These are phyloP conservation scores for Tuber umbilicatum DNA, from an alignment of 495 filamentous ascomycete species.

Conservation along the genomic window DNA sequence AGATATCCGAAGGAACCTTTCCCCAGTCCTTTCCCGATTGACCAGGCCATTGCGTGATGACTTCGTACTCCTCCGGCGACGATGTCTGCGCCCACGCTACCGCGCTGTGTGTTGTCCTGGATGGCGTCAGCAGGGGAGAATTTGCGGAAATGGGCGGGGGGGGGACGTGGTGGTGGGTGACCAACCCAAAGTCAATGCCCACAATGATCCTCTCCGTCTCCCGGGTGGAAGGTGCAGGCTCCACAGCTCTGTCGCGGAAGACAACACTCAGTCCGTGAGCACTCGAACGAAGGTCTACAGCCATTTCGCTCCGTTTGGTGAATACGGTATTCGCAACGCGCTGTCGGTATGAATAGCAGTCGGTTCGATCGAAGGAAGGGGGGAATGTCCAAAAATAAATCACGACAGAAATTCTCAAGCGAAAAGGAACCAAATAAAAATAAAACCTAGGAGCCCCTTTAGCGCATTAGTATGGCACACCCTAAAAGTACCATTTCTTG, in stretches of 20 bases:
- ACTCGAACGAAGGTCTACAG: slow-evolving; percentile 31
- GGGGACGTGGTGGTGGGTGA: background rate
- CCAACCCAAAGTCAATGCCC: slow-evolving; percentile 42
- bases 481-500: background rate
- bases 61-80: slow-evolving; percentile 68
- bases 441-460: background rate
- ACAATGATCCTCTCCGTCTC: slow-evolving; percentile 38
- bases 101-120: slow-evolving; percentile 40
- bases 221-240: slow-evolving; percentile 2
- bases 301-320: slow-evolving; percentile 17
- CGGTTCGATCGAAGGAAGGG: background rate
- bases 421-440: background rate
- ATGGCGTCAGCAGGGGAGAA: slow-evolving; percentile 1
- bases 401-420: background rate
- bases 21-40: slow-evolving; percentile 66
- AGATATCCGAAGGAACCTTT: slow-evolving; percentile 61
- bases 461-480: background rate
- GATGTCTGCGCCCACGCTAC: slow-evolving; percentile 51
- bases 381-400: background rate
- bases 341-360: background rate
- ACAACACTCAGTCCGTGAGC: slow-evolving; percentile 26
- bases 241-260: slow-evolving; percentile 11
- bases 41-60: slow-evolving; percentile 76
- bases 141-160: background rate
- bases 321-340: background rate